A percentile compares a stretch with the other conserved stretches of the same genome.
phyloP scores from a whole-genome alignment of 306 rosid species.

The Macrotyloma uniflorum region DNA sequence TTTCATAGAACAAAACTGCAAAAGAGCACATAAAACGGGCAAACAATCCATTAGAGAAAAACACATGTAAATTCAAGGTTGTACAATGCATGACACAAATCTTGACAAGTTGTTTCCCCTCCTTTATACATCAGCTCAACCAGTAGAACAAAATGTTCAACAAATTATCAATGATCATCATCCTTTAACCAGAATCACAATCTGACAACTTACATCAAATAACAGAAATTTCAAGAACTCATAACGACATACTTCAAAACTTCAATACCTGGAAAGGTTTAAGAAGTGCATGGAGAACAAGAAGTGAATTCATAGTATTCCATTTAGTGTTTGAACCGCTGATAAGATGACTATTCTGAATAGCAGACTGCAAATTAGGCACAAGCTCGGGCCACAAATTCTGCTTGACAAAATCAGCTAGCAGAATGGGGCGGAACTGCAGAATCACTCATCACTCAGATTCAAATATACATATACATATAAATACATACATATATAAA shows the following conservation, averaged over 20 bases:
- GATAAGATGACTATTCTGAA: slow-evolving; percentile 68
- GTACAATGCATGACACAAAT: background rate
- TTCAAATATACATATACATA: too few relatives aligned
- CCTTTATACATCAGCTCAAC: background rate
- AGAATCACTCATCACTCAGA: background rate
- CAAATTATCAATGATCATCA: background rate
- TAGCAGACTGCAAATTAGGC: slow-evolving; percentile 65
- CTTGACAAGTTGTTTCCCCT: background rate
- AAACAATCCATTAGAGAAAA: too few relatives aligned
- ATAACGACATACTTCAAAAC: background rate
- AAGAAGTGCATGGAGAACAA: slow-evolving; percentile 73
- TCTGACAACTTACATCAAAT: background rate
- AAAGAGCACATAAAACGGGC: background rate
- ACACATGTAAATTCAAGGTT: too few relatives aligned
- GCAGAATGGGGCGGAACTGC: slow-evolving; percentile 70
- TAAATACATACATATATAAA: too few relatives aligned
- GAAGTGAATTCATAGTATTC: slow-evolving; percentile 65
- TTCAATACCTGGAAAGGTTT: slow-evolving; percentile 82
- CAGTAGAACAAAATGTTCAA: background rate
- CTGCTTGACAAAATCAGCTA: slow-evolving; percentile 70
- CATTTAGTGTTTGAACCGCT: slow-evolving; percentile 46
- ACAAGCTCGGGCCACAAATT: slow-evolving; percentile 78
- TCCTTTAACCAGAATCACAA: background rate
- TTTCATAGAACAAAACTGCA: too few relatives aligned
- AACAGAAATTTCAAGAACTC: background rate